These are phyloP conservation scores for Picea sitchensis DNA, from an alignment of 75 land plant genomes.

Conservation along the genomic window DNA sequence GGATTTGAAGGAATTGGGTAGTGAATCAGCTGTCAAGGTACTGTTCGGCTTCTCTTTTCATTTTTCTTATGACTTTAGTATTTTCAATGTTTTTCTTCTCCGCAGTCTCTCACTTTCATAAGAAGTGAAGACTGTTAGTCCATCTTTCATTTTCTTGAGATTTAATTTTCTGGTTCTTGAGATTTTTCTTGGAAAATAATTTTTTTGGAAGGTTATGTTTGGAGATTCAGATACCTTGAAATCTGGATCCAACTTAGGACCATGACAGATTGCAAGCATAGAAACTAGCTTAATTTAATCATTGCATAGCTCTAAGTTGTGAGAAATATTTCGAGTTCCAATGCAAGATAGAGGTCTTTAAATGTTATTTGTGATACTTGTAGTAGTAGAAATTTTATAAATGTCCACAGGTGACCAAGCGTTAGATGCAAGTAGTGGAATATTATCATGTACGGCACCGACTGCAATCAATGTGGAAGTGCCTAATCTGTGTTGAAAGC, in stretches of 20 bases:
- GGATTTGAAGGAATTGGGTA: slow-evolving; percentile 88
- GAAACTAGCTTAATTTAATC: too few species aligned
- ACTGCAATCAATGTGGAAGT: too few species aligned
- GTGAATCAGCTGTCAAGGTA: slow-evolving; percentile 97
- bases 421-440: too few species aligned
- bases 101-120: background rate
- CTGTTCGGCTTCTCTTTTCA: background rate
- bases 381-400: too few species aligned
- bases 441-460: too few species aligned
- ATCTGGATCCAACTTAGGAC: background rate
- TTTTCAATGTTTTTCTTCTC: background rate
- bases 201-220: background rate
- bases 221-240: too few species aligned
- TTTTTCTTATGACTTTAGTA: background rate
- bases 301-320: too few species aligned
- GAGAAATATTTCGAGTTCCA: too few species aligned
- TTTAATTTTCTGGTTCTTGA: background rate
- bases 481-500: too few species aligned
- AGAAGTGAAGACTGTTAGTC: background rate
- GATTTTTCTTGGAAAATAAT: background rate
- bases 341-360: too few species aligned
- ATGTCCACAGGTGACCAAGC: too few species aligned
- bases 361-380: too few species aligned
- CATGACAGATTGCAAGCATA: slow-evolving; percentile 1
- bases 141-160: slow-evolving; percentile 3